Conservation (phyloP, 179 eudicot species). For the Silene noctiflora region DNA sequence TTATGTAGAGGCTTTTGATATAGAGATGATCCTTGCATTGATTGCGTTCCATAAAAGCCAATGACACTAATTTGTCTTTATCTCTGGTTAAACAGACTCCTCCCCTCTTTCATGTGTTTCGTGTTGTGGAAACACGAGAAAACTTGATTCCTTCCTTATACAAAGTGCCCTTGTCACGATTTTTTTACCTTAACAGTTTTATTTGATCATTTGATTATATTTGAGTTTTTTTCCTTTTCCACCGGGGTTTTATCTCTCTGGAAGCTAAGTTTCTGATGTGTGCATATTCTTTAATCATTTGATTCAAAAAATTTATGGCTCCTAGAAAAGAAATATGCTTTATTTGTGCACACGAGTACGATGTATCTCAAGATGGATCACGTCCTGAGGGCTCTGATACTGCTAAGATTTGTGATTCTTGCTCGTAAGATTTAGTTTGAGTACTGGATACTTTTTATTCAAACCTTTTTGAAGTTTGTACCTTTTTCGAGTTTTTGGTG, state of each 20-base stretch:
- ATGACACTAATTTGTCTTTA: conserved; percentile 8
- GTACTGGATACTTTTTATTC: not conserved
- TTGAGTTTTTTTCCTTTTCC: not conserved
- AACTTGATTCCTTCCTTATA: conserved; percentile 11
- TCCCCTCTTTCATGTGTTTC: not conserved
- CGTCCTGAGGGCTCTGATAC: not conserved
- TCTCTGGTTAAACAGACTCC: not conserved
- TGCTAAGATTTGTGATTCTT: conserved; percentile 24
- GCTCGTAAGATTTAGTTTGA: conserved; percentile 30
- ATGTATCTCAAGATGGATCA: conserved; percentile 3
- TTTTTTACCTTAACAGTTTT: not conserved
- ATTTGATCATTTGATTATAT: not conserved
- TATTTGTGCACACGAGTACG: conserved; percentile 6
- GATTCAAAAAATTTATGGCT: conserved; percentile 21
- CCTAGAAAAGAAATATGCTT: conserved; percentile 15
- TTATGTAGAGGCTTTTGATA: not conserved
- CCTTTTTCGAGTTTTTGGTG: conserved; percentile 2
- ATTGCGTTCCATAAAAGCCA: conserved; percentile 26
- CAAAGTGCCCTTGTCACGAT: not conserved
- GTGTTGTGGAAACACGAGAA: not conserved
- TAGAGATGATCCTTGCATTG: conserved; percentile 14
- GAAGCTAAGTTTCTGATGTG: conserved; percentile 10
- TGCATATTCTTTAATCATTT: conserved; percentile 4
- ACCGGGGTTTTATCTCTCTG: not conserved
- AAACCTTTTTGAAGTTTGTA: conserved; percentile 5